Percentiles rank a stretch among this genome's conserved stretches.
Conservation (phyloP, 2,329 filamentous ascomycete species). For the Harringtonia aguacate region DNA sequence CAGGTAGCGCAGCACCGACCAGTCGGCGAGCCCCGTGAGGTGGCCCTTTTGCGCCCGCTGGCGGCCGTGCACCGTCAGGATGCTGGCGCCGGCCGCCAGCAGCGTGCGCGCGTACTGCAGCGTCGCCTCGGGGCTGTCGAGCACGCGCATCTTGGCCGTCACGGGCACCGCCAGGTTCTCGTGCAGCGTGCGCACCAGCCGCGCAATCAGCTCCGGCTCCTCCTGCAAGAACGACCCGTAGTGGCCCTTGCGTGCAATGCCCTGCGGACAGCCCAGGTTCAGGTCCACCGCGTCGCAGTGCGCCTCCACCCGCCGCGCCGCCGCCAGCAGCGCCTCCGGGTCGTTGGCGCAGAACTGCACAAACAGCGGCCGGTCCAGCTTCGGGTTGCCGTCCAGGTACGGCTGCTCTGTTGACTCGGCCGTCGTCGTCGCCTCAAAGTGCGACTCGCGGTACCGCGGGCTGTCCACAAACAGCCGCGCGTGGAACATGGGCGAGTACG, state of each 20-base stretch:
- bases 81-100: constrained; percentile 77
- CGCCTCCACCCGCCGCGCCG: constrained; percentile 67
- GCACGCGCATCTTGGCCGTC: constrained; percentile 87
- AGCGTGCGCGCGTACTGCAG: constrained; percentile 84
- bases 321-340: constrained; percentile 65
- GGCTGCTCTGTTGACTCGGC: constrained; percentile 19
- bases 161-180: constrained; percentile 70
- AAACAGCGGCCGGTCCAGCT: constrained; percentile 77
- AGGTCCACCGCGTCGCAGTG: constrained; percentile 93
- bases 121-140: constrained; percentile 79
- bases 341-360: constrained; percentile 96
- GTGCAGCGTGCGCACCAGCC: constrained; percentile 77
- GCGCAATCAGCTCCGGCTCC: constrained; percentile 71
- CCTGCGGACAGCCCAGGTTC: constrained; percentile 92
- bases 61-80: constrained; percentile 86
- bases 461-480: constrained; percentile 76
- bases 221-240: constrained; percentile 96
- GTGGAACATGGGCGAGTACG: constrained; percentile 95
- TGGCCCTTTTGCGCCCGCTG: constrained; percentile 91
- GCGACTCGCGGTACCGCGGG: constrained; percentile 61
- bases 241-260: constrained; percentile 80
- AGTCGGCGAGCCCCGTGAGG: constrained; percentile 86
- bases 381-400: constrained; percentile 79
- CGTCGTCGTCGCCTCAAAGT: constrained; percentile 59
- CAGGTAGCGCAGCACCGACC: constrained; percentile 72